phyloP scores from a whole-genome alignment of 768 basidiomycete species.

The Rhodotorula paludigena region DNA sequence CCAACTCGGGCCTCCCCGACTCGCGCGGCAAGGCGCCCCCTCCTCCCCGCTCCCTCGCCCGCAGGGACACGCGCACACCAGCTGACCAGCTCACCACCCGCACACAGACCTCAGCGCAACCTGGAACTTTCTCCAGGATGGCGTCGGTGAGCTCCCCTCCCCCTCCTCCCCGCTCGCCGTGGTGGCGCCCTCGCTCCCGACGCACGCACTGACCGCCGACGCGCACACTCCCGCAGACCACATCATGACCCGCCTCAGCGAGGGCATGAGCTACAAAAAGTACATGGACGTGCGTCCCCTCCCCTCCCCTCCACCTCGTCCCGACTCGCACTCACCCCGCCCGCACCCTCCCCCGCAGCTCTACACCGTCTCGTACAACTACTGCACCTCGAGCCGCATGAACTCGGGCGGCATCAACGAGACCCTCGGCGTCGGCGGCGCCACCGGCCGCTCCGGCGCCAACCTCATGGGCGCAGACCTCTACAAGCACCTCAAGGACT shows the following conservation, averaged over 20 bases:
- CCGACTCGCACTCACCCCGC: not conserved
- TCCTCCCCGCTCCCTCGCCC: not conserved
- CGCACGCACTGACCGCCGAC: not conserved
- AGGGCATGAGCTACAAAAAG: slow-evolving; percentile 43
- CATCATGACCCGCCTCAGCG: slow-evolving; percentile 41
- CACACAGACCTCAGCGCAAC: slow-evolving; percentile 66
- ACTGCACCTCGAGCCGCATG: slow-evolving; percentile 74
- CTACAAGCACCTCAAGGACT: slow-evolving; percentile 87
- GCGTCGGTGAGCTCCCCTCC: slow-evolving; percentile 38
- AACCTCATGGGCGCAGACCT: slow-evolving; percentile 96
- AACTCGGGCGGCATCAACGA: slow-evolving; percentile 46
- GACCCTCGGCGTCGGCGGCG: slow-evolving; percentile 25
- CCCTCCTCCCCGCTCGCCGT: not conserved
- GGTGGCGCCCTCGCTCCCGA: not conserved
- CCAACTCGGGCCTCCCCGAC: slow-evolving; percentile 1
- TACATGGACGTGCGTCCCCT: slow-evolving; percentile 40
- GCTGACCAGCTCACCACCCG: not conserved
- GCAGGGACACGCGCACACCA: not conserved
- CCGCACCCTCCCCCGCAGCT: slow-evolving; percentile 42
- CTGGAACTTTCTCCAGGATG: slow-evolving; percentile 81
- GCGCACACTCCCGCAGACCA: slow-evolving; percentile 8
- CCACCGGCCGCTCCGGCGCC: slow-evolving; percentile 55
- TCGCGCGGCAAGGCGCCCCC: not conserved
- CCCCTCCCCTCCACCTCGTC: not conserved
- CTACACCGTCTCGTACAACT: slow-evolving; percentile 96